Evolutionary conservation across 805 yeast genomes (phyloP), one percentile per base, ranked within the genome.

Genomic region (Kluyveromyces wickerhamii): DNA sequence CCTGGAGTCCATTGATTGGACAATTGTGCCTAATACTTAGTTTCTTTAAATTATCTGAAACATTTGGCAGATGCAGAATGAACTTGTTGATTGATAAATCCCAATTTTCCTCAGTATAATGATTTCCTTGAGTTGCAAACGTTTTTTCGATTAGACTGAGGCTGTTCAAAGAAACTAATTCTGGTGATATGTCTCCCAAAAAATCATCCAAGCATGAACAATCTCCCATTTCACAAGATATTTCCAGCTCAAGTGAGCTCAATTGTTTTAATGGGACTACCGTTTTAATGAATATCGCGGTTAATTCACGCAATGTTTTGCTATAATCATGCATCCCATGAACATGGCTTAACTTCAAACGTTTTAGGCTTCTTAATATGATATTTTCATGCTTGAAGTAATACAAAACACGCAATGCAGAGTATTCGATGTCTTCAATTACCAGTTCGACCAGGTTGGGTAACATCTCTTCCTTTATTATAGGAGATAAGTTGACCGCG

Each of bases 1-100:
- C 61, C 10, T 77, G 66, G 22, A 65, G 62, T 0, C 81, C 84
- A 48, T 72, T 72, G 2, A 52, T 23, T 2, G 84, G 82, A 3
- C 80, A 72, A 18, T 62, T 63, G 51, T 80, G 87, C 13, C 67
- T 62, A n/a, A 81, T 62, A 7, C 71, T 60, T 13, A 81, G 52
- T 30, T 54, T 65, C 19, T 52, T 54, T 23, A 77, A 40, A 2
- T 52, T 52, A 4, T 38, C 31, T 1, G 34, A 40, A 4, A 49
- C 53, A 9, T 55, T 36, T 1, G 70, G 65, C 2, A 71, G 29
- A 7, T 49, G 44, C 5, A 59, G 36, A 5, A 73, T 41, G 31
- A 74, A 63, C 20, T 63, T 53, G 14, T 72, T 65, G 3, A 72
- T 57, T 8, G 58, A 51, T 8, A 72, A 56, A 47, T 77, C 83